These are phyloP conservation scores for Tetrahymena malaccensis DNA, from an alignment of 73 alveolate species.

Conservation along the genomic window DNA sequence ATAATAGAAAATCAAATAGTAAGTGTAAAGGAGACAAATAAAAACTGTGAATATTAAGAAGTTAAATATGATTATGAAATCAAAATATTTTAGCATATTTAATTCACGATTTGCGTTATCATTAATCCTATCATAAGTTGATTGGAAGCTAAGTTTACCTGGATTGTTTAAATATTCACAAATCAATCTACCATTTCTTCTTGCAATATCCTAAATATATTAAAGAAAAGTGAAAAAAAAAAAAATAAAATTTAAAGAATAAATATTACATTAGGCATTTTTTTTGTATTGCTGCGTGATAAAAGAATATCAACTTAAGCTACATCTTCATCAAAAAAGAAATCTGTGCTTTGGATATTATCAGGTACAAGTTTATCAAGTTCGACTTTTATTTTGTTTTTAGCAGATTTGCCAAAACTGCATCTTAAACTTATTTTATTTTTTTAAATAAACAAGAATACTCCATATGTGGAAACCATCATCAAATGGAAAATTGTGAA, in stretches of 20 bases:
- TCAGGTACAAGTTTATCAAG: not conserved
- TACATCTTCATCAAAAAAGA: not conserved
- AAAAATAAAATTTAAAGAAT: not conserved
- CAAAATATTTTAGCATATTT: not conserved
- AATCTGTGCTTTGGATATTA: not conserved
- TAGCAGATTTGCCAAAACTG: not conserved
- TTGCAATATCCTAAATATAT: not conserved
- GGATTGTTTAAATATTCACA: not conserved
- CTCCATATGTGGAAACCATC: not conserved
- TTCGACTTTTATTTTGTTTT: not conserved
- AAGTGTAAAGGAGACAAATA: not conserved
- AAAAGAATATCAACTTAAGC: not conserved
- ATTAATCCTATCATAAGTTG: not conserved
- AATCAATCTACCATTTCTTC: not conserved
- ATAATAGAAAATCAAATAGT: not conserved
- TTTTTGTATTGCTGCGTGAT: not conserved
- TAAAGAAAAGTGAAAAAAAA: not conserved
- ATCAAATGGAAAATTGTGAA: not conserved
- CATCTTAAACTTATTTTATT: not conserved
- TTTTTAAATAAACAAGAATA: not conserved
- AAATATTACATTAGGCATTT: not conserved
- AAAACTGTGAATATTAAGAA: not conserved
- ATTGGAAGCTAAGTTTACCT: not conserved
- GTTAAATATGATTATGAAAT: not conserved
- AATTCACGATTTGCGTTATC: not conserved